Percentiles rank a stretch among this genome's conserved stretches.
Evolutionary conservation across 2,329 filamentous ascomycete species (phyloP).

Genomic region (Xylaria sp.): DNA sequence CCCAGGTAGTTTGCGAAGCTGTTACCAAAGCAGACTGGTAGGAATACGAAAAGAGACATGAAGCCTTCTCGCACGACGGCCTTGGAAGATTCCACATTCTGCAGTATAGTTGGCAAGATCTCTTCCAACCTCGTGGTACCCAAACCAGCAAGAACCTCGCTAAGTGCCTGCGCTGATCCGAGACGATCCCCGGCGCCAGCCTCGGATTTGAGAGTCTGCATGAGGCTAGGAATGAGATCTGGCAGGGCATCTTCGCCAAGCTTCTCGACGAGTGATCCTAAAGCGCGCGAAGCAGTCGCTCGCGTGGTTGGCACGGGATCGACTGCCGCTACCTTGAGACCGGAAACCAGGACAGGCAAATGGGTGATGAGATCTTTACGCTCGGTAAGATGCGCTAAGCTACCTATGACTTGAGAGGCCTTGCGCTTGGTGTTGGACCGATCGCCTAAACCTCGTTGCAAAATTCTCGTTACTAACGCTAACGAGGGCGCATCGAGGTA

Average conservation of each 20-base stretch:
- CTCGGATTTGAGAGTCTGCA: slow-evolving; percentile 97
- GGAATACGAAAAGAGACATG: slow-evolving; percentile 99
- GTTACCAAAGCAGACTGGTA: slow-evolving; percentile 98
- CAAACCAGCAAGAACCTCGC: slow-evolving; percentile 93
- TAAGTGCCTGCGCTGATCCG: slow-evolving; percentile 94
- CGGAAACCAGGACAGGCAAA: slow-evolving; percentile 90
- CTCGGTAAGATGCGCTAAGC: slow-evolving; percentile 95
- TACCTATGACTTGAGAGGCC: slow-evolving; percentile 96
- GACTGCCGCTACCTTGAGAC: slow-evolving; percentile 87
- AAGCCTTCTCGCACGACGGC: slow-evolving; percentile 94
- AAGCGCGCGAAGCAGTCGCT: slow-evolving; percentile 93
- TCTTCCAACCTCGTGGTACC: slow-evolving; percentile 94
- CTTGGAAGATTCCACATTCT: slow-evolving; percentile 94
- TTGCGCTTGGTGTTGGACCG: slow-evolving; percentile 96
- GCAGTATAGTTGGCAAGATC: slow-evolving; percentile 92
- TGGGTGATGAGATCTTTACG: slow-evolving; percentile 93
- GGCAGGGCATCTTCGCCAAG: slow-evolving; percentile 95
- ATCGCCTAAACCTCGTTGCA: slow-evolving; percentile 91
- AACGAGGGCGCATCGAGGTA: slow-evolving; percentile 98
- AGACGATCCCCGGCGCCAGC: slow-evolving; percentile 95
- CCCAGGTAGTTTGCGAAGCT: slow-evolving; percentile 96
- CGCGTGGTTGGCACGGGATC: slow-evolving; percentile 97
- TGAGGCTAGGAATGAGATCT: slow-evolving; percentile 95
- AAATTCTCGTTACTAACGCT: slow-evolving; percentile 91
- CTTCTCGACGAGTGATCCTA: slow-evolving; percentile 98